These are phyloP conservation scores for Penicillium sp. DNA, from an alignment of 2,329 filamentous ascomycete genomes.

Conservation along the genomic window DNA sequence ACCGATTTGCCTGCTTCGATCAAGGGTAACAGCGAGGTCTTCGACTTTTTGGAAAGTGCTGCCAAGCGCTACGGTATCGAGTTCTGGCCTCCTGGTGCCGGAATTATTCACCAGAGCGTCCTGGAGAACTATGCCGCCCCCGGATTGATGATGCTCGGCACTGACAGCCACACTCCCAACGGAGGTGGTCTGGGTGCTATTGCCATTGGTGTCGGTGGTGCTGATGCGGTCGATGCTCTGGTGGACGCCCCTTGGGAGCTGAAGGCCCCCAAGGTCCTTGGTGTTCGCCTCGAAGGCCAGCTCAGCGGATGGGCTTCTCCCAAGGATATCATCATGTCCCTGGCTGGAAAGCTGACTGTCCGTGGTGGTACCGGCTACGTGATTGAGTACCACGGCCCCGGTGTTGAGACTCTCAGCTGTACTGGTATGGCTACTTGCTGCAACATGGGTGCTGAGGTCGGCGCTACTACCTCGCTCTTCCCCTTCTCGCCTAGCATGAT, in stretches of 20 bases:
- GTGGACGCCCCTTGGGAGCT: conserved; percentile 97
- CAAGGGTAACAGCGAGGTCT: conserved; percentile 91
- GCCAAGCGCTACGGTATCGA: conserved; percentile 90
- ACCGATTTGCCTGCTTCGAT: conserved; percentile 84
- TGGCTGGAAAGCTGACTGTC: conserved; percentile 89
- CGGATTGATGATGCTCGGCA: conserved; percentile 97
- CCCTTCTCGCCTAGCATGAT: conserved; percentile 83
- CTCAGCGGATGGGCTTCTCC: conserved; percentile 89
- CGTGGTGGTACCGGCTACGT: conserved; percentile 92
- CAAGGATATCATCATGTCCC: conserved; percentile 90
- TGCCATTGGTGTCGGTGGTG: conserved; percentile 95
- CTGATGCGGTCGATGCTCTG: conserved; percentile 93
- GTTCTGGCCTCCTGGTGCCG: conserved; percentile 91
- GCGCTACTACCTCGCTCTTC: conserved; percentile 94
- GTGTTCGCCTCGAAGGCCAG: conserved; percentile 56
- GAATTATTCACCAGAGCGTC: conserved; percentile 97
- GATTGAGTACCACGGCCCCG: conserved; percentile 90
- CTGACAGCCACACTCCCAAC: conserved; percentile 96
- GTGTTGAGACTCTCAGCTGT: conserved; percentile 83
- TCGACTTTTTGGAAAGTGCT: conserved; percentile 93
- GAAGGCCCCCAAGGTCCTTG: conserved; percentile 79
- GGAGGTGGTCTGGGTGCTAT: conserved; percentile 92
- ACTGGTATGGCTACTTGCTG: conserved; percentile 92
- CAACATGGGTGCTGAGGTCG: conserved; percentile 88
- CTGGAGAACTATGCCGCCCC: conserved; percentile 98